These are phyloP conservation scores for Oxyria digyna DNA, from an alignment of 148 eudicot genomes.

Conservation along the genomic window DNA sequence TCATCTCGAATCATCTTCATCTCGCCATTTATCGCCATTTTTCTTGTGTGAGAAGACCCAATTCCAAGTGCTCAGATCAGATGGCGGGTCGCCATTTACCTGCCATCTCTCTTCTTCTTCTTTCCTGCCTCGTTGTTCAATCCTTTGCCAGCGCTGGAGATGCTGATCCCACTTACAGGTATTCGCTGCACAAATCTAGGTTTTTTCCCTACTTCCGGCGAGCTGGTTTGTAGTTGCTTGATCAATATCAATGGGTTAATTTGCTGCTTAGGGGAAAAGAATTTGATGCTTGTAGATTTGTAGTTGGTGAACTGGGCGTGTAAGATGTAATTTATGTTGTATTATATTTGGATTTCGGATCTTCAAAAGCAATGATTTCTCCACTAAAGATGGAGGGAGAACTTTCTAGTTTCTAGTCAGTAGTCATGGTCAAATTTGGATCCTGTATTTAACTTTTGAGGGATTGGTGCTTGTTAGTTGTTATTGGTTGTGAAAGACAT, in stretches of 20 bases:
- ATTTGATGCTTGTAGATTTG: neutral
- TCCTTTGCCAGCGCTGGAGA: slow-evolving; percentile 66
- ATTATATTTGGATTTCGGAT: neutral
- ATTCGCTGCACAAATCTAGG: slow-evolving; percentile 7
- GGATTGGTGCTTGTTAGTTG: neutral
- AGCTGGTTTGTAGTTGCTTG: neutral
- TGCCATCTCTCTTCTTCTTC: neutral
- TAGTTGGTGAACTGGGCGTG: neutral
- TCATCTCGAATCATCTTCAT: no score
- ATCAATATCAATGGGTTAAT: neutral
- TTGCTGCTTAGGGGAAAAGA: neutral
- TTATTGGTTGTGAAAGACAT: neutral
- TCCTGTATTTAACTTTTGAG: neutral
- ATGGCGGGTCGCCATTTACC: slow-evolving; percentile 2
- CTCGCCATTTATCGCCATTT: no score
- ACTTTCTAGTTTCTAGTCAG: neutral
- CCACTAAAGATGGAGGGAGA: neutral
- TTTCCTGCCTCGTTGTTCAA: neutral
- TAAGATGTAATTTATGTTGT: neutral
- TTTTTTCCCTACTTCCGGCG: neutral
- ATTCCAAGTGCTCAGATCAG: neutral
- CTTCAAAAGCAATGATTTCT: neutral
- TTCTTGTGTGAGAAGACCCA: no score
- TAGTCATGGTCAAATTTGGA: neutral
- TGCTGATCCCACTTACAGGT: slow-evolving; percentile 66